Evolutionary conservation across 441 rosid species (phyloP).

Genomic region (Francoa sonchifolia): DNA sequence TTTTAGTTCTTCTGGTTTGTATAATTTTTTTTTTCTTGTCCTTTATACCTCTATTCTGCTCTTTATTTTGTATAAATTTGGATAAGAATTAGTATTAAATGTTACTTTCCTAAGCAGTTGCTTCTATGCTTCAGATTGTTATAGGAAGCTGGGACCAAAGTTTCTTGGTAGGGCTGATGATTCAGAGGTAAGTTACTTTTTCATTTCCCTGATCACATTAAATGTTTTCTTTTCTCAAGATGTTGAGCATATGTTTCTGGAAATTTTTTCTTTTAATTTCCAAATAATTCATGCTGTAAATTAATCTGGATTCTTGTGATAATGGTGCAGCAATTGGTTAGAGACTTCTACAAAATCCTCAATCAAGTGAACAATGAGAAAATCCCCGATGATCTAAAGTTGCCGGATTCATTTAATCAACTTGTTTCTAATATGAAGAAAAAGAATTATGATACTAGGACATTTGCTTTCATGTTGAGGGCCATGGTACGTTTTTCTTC

Average conservation of each 20-base stretch:
- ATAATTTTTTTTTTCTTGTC: too few relatives aligned
- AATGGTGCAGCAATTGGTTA: constrained; percentile 63
- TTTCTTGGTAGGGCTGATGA: constrained; percentile 83
- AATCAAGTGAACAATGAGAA: constrained; percentile 67
- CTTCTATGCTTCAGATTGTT: constrained; percentile 59
- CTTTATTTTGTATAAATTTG: too few relatives aligned
- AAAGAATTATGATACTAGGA: constrained; percentile 72
- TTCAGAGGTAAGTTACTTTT: constrained; percentile 62
- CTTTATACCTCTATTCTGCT: too few relatives aligned
- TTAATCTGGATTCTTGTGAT: constrained; percentile 13
- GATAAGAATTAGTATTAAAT: too few relatives aligned
- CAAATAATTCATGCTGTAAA: constrained; percentile 11
- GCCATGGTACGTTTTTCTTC: constrained; percentile 60
- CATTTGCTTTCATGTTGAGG: constrained; percentile 64
- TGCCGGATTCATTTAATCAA: constrained; percentile 67
- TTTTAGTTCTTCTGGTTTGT: too few relatives aligned
- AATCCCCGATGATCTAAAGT: constrained; percentile 75
- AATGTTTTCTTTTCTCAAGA: neutral
- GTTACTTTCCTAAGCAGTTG: constrained; percentile 14
- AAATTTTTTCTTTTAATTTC: constrained; percentile 1
- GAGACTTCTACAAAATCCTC: constrained; percentile 73
- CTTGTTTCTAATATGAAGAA: constrained; percentile 82
- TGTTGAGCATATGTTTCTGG: neutral
- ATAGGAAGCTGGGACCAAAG: constrained; percentile 92
- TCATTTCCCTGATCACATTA: constrained; percentile 1